These are phyloP conservation scores for Neurospora cerealis DNA, from an alignment of 495 filamentous ascomycete genomes.

Conservation along the genomic window DNA sequence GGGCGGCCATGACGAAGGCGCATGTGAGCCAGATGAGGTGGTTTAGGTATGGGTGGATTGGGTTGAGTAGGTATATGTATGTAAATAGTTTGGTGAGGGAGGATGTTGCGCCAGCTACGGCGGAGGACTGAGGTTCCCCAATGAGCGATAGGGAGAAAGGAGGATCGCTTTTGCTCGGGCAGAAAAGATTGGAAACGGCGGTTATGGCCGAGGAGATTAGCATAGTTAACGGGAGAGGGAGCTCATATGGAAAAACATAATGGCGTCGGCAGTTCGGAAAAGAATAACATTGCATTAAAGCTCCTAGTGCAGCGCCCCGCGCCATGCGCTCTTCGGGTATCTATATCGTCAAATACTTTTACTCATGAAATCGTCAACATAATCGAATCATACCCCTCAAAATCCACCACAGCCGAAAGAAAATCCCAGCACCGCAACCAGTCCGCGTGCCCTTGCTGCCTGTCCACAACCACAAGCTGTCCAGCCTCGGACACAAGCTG, in stretches of 20 bases:
- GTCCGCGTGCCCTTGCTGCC: background rate
- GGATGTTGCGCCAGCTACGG: background rate
- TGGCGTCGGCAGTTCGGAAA: background rate
- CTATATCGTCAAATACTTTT: background rate
- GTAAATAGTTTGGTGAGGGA: conserved; percentile 69
- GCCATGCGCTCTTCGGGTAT: background rate
- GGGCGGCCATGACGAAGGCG: conserved; percentile 74
- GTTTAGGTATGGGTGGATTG: conserved; percentile 97
- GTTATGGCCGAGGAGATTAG: background rate
- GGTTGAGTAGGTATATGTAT: conserved; percentile 84
- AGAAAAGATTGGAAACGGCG: background rate
- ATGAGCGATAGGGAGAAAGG: background rate
- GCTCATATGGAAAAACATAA: background rate
- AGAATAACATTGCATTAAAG: background rate
- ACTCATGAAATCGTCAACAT: background rate
- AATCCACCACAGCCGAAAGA: background rate
- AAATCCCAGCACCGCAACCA: background rate
- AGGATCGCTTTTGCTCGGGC: background rate
- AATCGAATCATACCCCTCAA: background rate
- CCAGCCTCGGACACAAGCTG: background rate
- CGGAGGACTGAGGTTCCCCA: background rate
- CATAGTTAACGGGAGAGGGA: background rate
- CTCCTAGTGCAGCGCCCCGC: background rate
- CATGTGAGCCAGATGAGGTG: conserved; percentile 97
- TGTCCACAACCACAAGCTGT: too few relatives aligned